Evolutionary conservation across 2,329 filamentous ascomycete genomes (phyloP).

Genomic region (Aspergillus pseudotamarii): DNA sequence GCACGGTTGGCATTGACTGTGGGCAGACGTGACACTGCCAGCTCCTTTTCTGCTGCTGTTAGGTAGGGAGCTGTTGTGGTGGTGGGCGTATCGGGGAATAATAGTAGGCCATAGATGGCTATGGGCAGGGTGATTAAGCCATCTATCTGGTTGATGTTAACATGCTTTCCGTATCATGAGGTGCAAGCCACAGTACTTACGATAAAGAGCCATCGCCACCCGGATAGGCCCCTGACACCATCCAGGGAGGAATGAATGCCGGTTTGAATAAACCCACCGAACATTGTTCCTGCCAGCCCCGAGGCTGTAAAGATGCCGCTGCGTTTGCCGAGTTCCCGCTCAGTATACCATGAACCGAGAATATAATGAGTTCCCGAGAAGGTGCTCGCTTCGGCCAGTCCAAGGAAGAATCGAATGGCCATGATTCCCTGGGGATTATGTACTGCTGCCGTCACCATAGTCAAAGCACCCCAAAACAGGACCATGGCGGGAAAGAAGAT

Average conservation of each 20-base stretch:
- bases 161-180: background rate
- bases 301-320: slow-evolving; percentile 39
- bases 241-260: slow-evolving; percentile 36
- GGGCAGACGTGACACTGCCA: slow-evolving; percentile 37
- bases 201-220: slow-evolving; percentile 44
- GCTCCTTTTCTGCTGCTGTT: slow-evolving; percentile 30
- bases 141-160: slow-evolving; percentile 32
- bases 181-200: slow-evolving; percentile 12
- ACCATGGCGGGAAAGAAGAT: slow-evolving; percentile 34
- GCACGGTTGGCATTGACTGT: slow-evolving; percentile 24
- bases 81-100: slow-evolving; percentile 43
- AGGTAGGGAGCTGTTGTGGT: slow-evolving; percentile 41
- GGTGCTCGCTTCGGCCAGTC: slow-evolving; percentile 34
- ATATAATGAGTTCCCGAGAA: slow-evolving; percentile 43
- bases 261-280: slow-evolving; percentile 40
- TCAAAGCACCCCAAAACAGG: slow-evolving; percentile 34
- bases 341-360: slow-evolving; percentile 48
- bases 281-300: slow-evolving; percentile 40
- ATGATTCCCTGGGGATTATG: slow-evolving; percentile 34
- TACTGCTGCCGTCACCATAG: slow-evolving; percentile 35
- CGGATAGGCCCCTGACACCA: slow-evolving; percentile 29
- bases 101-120: slow-evolving; percentile 46
- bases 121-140: slow-evolving; percentile 48
- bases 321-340: slow-evolving; percentile 42
- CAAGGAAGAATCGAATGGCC: slow-evolving; percentile 43